Evolutionary conservation across 2,329 filamentous ascomycete species (phyloP), one percentile per base, ranked within the genome.

Genomic region (Claviceps cyperi): DNA sequence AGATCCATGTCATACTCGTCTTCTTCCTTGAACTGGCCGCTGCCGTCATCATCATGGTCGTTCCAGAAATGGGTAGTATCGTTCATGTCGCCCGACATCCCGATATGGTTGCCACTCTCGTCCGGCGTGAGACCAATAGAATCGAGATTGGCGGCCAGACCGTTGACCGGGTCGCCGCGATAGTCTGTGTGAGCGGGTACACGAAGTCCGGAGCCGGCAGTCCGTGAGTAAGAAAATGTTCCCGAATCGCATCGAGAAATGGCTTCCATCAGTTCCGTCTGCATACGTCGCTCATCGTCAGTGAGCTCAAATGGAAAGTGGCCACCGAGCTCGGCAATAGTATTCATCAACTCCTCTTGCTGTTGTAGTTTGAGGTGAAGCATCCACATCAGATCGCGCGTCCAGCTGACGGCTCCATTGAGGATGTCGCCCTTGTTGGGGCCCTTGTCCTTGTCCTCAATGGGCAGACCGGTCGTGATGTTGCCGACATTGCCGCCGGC

Each of bases 391-490:
- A 98, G 75, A 69, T 98, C 92, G 55, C 91, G 81, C 53, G 88
- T 96, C 92, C 92, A 98, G 68, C 88, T 89, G 49, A 97, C 92
- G 36, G 91, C 86, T 32, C 92, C 91, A 62, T 97, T 97, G 59
- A 98, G 82, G 52, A 98, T 97, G 60, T 98, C 92, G 46, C 92
- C 92, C 70, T 98, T 98, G 74, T 97, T 97, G 5, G 92, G 92
- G 0, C 92, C 92, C 64, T 97, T 97, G 69, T 98, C 92, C 65
- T 97, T 97, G 58, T 97, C 92, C 60, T 98, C 92, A 37, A 94
- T 78, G 0, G 92, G 91, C 32, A 97, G 76, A 14, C 90, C 89
- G 56, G 91, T 91, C 5, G 89, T 95, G 60, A 96, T 96, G 62
- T 86, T 94, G 38, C 85, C 85, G 6, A 81, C 75, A 6, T 66